Evolutionary conservation across 306 rosid species (phyloP).

Genomic region (Rosa lucieae): DNA sequence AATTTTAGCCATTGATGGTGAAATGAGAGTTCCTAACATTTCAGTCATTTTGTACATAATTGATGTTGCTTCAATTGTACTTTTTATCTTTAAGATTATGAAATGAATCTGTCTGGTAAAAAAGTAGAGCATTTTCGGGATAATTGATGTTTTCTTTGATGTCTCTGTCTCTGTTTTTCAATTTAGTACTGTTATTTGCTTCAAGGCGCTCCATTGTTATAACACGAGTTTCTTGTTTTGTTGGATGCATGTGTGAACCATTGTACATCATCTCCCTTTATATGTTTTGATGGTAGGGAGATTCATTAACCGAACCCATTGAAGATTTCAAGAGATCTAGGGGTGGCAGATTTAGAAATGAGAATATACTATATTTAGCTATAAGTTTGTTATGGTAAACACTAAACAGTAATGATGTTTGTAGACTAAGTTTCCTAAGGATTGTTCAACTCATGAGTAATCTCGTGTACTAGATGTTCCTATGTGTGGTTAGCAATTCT

Average conservation of each 20-base stretch:
- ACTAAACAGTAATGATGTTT: not conserved
- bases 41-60: not conserved
- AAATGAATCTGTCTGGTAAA: not conserved
- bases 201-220: not conserved
- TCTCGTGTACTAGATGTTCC: not conserved
- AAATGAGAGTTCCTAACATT: not conserved
- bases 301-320: not conserved
- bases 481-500: not conserved
- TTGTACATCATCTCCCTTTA: not conserved
- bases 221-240: not conserved
- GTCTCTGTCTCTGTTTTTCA: not conserved
- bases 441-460: not conserved
- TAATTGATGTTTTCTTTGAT: not conserved
- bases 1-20: not conserved
- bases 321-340: not conserved
- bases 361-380: not conserved
- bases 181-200: not conserved
- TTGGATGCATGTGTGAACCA: not conserved
- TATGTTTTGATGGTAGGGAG: not conserved
- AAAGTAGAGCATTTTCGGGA: not conserved
- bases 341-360: not conserved
- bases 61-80: not conserved
- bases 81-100: not conserved
- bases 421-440: not conserved
- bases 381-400: not conserved